phyloP scores from a whole-genome alignment of 805 yeast species.

The Nakazawaea sp. region DNA sequence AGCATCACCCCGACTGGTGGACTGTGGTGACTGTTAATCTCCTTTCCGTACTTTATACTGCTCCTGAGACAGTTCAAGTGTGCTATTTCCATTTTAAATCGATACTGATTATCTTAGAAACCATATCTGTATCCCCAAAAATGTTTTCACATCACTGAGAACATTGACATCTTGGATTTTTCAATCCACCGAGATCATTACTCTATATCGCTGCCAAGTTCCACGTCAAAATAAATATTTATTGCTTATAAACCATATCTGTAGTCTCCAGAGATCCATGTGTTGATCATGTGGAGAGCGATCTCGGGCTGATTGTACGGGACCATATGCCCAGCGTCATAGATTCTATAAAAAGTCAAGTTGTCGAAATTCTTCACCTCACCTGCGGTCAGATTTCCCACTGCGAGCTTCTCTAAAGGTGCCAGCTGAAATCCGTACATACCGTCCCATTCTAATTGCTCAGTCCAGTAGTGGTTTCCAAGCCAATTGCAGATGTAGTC shows the following conservation, averaged over 20 bases:
- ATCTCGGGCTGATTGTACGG: slow-evolving; percentile 84
- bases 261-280: slow-evolving; percentile 74
- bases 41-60: too few species aligned
- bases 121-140: too few species aligned
- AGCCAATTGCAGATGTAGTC: slow-evolving; percentile 96
- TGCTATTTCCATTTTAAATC: too few species aligned
- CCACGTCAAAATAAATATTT: too few species aligned
- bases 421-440: slow-evolving; percentile 33
- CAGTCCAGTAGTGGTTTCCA: slow-evolving; percentile 85
- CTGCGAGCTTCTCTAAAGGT: slow-evolving; percentile 18
- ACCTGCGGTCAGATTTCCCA: slow-evolving; percentile 24
- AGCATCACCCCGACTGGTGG: too few species aligned
- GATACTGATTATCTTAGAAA: too few species aligned
- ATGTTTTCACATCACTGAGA: too few species aligned
- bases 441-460: slow-evolving; percentile 58
- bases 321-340: slow-evolving; percentile 94
- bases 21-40: too few species aligned
- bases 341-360: slow-evolving; percentile 78
- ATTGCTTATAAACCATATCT: background rate
- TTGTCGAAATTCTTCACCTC: slow-evolving; percentile 40
- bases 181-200: too few species aligned
- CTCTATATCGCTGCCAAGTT: too few species aligned
- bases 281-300: slow-evolving; percentile 74
- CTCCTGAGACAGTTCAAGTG: too few species aligned
- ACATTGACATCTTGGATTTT: too few species aligned